Base-by-base conservation (phyloP, 1,284 basidiomycete species). In the Neonothopanus nambi region DNA sequence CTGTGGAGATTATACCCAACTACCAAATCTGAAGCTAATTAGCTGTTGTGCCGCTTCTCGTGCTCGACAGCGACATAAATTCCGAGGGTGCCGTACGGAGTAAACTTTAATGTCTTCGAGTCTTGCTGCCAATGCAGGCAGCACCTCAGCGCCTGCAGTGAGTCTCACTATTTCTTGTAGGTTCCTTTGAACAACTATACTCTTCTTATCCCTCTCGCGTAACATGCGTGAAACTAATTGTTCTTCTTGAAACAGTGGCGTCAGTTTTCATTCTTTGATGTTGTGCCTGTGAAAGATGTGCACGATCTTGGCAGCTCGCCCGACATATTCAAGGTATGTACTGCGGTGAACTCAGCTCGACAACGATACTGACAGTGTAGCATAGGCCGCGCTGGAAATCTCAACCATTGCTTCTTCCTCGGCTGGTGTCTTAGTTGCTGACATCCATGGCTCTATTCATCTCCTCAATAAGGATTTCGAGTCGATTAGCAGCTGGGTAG, bases 241-340 rank as follows among this genome's bases (percentile, higher is more conserved):
- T n/a, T 18, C 13, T 45, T 28, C 21, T 15, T 26, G 40, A 11
- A 46, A 21, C 60, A 93, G 89, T 92, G 89, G 82, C 80, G 89
- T 37, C 89, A 93, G 65, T 95, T 95, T 72, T 78, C 82, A 1
- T 93, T 93, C 80, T 93, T 93, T 62, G 83, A 91, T 58, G 74
- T 77, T 11, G 78, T 82, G 3, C 79, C 82, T 5, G 85, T 95
- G 58, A 93, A 86, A 67, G 93, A 94, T 65, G 72, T 80, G 1
- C 85, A 94, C 61, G 91, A 95, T 65, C 72, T 90, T 6, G 80
- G 81, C 0, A 84, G 79, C 52, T 72, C 86, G 2, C 93, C 93
- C 0, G 83, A 89, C 52, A 76, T 91, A 21, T 85, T 95, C 76
- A 87, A 87, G 69, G 90, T 89, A 61, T 39, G 61, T 54, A 12